Evolutionary conservation across 345 rosid genomes (phyloP).

Genomic region (Pistacia integerrima): DNA sequence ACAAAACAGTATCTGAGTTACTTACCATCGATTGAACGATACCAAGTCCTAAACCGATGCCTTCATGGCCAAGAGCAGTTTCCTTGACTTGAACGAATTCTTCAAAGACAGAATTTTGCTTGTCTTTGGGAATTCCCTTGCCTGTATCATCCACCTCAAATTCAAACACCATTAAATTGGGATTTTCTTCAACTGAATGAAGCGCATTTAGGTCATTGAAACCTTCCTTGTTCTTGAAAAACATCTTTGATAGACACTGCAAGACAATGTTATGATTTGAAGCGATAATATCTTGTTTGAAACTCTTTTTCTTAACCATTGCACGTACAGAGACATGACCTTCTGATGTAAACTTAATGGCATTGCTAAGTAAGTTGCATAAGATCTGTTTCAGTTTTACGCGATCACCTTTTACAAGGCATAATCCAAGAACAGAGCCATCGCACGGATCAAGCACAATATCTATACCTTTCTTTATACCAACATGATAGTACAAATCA

Average conservation of each 20-base stretch:
- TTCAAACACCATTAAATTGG: constrained; percentile 27
- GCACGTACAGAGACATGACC: constrained; percentile 38
- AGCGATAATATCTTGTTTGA: constrained; percentile 34
- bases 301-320: constrained; percentile 24
- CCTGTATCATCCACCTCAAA: constrained; percentile 48
- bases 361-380: constrained; percentile 39
- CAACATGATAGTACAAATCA: constrained; percentile 32
- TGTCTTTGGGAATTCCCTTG: constrained; percentile 39
- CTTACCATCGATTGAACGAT: constrained; percentile 44
- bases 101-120: constrained; percentile 39
- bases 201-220: constrained; percentile 27
- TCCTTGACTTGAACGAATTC: constrained; percentile 45
- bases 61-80: constrained; percentile 36
- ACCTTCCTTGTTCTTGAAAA: constrained; percentile 19
- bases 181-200: constrained; percentile 26
- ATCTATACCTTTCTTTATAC: constrained; percentile 34
- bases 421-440: constrained; percentile 30
- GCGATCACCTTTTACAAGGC: constrained; percentile 30
- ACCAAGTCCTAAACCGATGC: constrained; percentile 41
- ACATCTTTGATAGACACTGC: constrained; percentile 27
- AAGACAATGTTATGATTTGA: constrained; percentile 15
- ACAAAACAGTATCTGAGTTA: neutral
- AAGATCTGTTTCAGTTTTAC: constrained; percentile 37
- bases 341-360: constrained; percentile 36
- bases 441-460: constrained; percentile 38